A percentile compares a stretch with the other conserved stretches of the same genome.
phyloP scores from a whole-genome alignment of 768 basidiomycete species.

The Neoboletus brunneissimus region DNA sequence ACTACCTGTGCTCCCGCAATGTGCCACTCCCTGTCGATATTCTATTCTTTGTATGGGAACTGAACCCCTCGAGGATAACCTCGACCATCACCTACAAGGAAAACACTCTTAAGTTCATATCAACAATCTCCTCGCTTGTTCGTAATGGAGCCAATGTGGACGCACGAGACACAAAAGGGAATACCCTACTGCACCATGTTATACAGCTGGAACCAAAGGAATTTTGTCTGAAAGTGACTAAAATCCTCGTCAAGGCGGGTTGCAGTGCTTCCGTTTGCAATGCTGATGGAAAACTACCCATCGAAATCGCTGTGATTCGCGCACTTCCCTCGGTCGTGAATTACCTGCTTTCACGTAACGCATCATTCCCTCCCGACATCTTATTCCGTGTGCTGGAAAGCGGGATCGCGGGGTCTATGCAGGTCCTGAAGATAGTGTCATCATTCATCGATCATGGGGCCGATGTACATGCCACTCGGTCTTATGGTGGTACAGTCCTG shows the following conservation, averaged over 20 bases:
- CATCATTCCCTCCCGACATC: not conserved
- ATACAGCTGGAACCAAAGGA: accelerated
- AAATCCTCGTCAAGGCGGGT: not conserved
- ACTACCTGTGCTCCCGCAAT: not conserved
- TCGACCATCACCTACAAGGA: too few relatives aligned
- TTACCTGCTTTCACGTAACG: not conserved
- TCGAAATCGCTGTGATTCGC: not conserved
- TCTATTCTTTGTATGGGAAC: not conserved
- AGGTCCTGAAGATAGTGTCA: not conserved
- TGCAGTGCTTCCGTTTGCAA: not conserved
- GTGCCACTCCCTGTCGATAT: not conserved
- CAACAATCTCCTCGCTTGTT: not conserved
- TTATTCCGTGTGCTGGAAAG: not conserved
- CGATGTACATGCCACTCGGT: not conserved
- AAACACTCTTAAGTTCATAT: not conserved
- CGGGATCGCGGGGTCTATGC: accelerated
- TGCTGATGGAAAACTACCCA: not conserved
- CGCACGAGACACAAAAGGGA: not conserved
- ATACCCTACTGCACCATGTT: not conserved
- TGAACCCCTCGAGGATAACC: too few relatives aligned
- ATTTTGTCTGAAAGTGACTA: not conserved
- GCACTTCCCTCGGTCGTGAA: not conserved
- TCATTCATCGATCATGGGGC: not conserved
- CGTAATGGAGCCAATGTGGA: not conserved
- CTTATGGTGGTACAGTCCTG: not conserved